Base-by-base conservation (phyloP, 2,329 filamentous ascomycete species). In the Fusarium foetens region DNA sequence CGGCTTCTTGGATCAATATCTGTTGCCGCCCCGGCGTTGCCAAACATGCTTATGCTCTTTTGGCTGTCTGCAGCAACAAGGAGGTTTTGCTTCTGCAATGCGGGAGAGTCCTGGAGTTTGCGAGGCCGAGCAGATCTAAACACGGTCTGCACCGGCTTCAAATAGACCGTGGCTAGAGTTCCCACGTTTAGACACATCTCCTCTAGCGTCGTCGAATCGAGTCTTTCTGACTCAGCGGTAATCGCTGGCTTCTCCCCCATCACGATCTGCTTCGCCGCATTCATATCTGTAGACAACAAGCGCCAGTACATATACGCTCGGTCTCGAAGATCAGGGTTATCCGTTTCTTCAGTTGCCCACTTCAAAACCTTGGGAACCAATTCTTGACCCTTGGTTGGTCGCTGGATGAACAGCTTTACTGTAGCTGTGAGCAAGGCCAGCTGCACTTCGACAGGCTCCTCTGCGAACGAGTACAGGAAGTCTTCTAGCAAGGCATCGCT, bases 301-400 rank as follows among this genome's bases (percentile, higher is more conserved):
- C 96, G 93, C 96, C 96, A 99, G 86, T 99, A 99, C 95, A 99
- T 98, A 85, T 98, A 99, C 0, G 96, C 96, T 76, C 96, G 88
- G 81, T 99, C 96, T 71, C 96, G 91, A 33, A 99, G 89, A 82
- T 99, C 96, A 1, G 96, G 96, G 81, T 99, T 98, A 79, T 99
- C 96, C n/a, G 95, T 98, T 81, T 98, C 96, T 81, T 98, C 96
- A 0, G 96, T 99, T 8, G 96, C 97, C 95, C 96, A 98, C 82
- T 98, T 98, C 55, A 99, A 86, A 5, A 98, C 95, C 78, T 94
- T 94, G 2, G 95, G 96, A 1, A 99, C 95, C 11, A 99, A 87
- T 58, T 97, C 91, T 78, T 97, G 95, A 31, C 94, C 96, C 79
- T 97, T 97, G 21, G 95, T 98, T 0, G 96, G 96, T 27, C 96